Conservation (phyloP, 1,284 basidiomycete genomes). For the Fomitopsis palustris region DNA sequence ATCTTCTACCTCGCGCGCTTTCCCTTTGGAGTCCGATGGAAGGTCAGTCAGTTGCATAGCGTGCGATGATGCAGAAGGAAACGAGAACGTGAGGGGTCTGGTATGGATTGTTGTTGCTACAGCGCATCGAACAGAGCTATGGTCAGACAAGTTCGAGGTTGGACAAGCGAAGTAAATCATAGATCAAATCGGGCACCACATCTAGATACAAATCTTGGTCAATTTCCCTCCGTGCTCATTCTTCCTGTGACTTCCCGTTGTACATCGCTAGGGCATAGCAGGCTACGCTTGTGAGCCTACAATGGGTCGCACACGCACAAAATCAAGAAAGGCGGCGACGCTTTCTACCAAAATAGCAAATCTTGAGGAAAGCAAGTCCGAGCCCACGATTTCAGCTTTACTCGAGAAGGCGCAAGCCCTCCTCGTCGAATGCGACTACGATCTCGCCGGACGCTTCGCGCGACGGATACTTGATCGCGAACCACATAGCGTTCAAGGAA, state of each 20-base stretch:
- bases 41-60: background rate
- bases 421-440: conserved; percentile 82
- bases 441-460: conserved; percentile 74
- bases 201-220: conserved; percentile 7
- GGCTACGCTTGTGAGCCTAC: too few species aligned
- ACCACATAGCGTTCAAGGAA: conserved; percentile 65
- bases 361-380: conserved; percentile 28
- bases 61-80: too few species aligned
- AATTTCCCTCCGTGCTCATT: background rate
- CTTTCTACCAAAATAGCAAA: conserved; percentile 29
- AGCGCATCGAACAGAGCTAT: too few species aligned
- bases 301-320: conserved; percentile 68
- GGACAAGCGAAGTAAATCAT: background rate
- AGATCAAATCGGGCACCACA: conserved; percentile 1
- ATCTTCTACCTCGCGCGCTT: conserved; percentile 31
- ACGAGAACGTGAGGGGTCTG: too few species aligned
- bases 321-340: conserved; percentile 42
- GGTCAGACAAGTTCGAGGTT: too few species aligned
- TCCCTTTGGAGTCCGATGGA: conserved; percentile 9
- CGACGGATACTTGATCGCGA: conserved; percentile 67
- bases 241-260: too few species aligned
- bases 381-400: conserved; percentile 47
- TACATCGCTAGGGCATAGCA: too few species aligned
- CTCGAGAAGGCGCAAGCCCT: conserved; percentile 75
- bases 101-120: too few species aligned